A percentile compares a stretch with the other conserved stretches of the same genome.
Conservation (phyloP, 2,329 filamentous ascomycete genomes). For the Colletotrichum orbiculare region DNA sequence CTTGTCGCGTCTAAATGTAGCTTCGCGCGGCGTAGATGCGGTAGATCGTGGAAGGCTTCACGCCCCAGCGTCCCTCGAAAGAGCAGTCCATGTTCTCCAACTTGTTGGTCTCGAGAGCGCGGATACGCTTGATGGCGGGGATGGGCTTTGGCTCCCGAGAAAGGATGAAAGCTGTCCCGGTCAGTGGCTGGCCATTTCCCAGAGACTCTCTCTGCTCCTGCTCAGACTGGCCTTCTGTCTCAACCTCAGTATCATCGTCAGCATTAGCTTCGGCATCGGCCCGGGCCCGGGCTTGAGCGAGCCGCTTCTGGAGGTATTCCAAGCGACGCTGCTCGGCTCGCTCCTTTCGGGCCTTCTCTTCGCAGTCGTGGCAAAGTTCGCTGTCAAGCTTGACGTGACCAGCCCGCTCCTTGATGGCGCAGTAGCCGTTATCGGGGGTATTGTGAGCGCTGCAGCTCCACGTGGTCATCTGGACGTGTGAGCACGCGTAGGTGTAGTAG, state of each 20-base stretch:
- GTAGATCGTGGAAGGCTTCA: slow-evolving; percentile 20
- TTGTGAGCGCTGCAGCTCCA: too few relatives aligned
- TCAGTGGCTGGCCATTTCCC: too few relatives aligned
- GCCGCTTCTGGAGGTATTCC: slow-evolving; percentile 8
- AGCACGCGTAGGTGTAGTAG: slow-evolving; percentile 37
- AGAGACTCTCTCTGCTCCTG: too few relatives aligned
- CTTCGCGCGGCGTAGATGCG: slow-evolving; percentile 1
- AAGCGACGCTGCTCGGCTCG: neutral
- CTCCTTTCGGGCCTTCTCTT: slow-evolving; percentile 1
- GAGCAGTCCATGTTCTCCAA: slow-evolving; percentile 37
- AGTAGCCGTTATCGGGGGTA: too few relatives aligned
- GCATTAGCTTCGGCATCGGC: neutral
- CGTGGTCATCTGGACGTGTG: slow-evolving; percentile 6
- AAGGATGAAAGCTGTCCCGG: too few relatives aligned
- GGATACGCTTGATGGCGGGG: slow-evolving; percentile 8
- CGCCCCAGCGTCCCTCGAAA: slow-evolving; percentile 23
- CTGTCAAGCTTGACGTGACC: slow-evolving; percentile 18
- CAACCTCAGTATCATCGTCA: too few relatives aligned
- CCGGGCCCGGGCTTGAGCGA: neutral
- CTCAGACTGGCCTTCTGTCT: too few relatives aligned
- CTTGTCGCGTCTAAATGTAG: too few relatives aligned
- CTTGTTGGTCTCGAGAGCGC: slow-evolving; percentile 34
- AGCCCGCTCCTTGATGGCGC: too few relatives aligned
- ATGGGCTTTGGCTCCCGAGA: too few relatives aligned
- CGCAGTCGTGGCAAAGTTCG: slow-evolving; percentile 37